phyloP scores from a whole-genome alignment of 768 basidiomycete species.

The Grammothele lineata region DNA sequence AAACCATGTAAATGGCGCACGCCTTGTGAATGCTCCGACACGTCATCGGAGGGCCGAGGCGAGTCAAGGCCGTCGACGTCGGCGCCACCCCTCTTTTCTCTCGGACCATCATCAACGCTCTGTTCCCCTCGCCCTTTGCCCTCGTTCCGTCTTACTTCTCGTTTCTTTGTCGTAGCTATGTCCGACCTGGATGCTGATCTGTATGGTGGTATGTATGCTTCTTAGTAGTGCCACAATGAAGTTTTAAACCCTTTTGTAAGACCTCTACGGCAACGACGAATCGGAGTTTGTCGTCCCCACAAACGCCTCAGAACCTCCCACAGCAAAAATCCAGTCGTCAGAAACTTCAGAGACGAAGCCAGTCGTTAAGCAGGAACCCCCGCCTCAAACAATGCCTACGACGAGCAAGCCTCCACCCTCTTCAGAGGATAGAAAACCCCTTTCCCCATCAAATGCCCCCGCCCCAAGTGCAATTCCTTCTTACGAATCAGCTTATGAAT shows the following conservation, averaged over 20 bases:
- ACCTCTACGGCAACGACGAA: constrained; percentile 66
- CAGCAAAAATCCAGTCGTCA: constrained; percentile 18
- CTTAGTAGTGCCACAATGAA: background rate
- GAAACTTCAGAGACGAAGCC: background rate
- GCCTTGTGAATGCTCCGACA: no score
- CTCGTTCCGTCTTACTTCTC: no score
- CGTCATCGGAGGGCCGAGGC: no score
- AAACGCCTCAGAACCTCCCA: constrained; percentile 31
- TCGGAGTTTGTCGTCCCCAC: constrained; percentile 50
- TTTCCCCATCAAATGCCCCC: constrained; percentile 20
- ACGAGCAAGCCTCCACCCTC: no score
- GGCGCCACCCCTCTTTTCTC: no score
- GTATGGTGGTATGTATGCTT: constrained; percentile 65
- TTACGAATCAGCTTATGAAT: constrained; percentile 36
- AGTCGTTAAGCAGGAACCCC: background rate
- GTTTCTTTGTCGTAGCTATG: no score
- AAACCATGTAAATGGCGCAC: no score
- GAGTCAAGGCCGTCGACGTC: no score
- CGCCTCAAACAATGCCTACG: no score
- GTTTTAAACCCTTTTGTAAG: constrained; percentile 29
- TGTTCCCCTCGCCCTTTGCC: no score
- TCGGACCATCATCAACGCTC: no score
- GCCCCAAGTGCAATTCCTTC: constrained; percentile 20
- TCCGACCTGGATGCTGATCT: constrained; percentile 87
- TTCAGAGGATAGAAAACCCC: constrained; percentile 24